Evolutionary conservation across 1,284 basidiomycete genomes (phyloP), one percentile per base, ranked within the genome.

Genomic region (Leccinum subrobustum): DNA sequence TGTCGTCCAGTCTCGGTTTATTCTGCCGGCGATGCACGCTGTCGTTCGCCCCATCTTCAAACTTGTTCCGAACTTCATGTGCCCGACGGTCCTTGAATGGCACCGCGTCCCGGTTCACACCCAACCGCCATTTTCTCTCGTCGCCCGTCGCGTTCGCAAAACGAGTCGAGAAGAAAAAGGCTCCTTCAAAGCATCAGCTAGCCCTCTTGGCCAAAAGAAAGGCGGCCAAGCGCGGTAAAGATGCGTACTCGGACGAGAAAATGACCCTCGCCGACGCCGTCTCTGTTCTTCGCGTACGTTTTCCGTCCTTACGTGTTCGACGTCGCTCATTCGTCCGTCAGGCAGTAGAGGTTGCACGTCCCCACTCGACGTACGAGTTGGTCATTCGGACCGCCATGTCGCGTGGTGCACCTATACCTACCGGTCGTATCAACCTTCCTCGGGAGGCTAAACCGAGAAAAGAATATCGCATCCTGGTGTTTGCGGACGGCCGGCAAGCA

Each of bases 381-480:
- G 87, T 86, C 56, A 79, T 98, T 62, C 87, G 89, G 69, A 93
- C 93, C 0, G 86, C 87, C 62, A 83, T 91, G 76, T 82, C 83
- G 60, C 86, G 86, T 70, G 88, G 92, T 65, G 79, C 89, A 57
- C 81, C 88, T 37, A 84, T 95, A 23, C 89, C 95, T 7, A 92
- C 92, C 69, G 95, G 95, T 9, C 83, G 88, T 62, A 82, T 88
- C 60, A 81, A 81, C 57, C 77, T 92, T 35, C 88, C 89, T 2
- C 79, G 86, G 57, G 92, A 95, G 67, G 87, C 92, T 12, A 92
- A 93, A 68, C 76, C 83, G 55, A 82, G 79, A 68, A 76, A 83
- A 44, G 86, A 89, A 66, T 89, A 92, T 63, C 86, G 83, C 57
- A 87, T 97, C 55, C 81, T 96, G 31, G 93, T 96, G 25, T 96